phyloP scores from a whole-genome alignment of 352 stramenopile species.

The Pythium scleroteichum region DNA sequence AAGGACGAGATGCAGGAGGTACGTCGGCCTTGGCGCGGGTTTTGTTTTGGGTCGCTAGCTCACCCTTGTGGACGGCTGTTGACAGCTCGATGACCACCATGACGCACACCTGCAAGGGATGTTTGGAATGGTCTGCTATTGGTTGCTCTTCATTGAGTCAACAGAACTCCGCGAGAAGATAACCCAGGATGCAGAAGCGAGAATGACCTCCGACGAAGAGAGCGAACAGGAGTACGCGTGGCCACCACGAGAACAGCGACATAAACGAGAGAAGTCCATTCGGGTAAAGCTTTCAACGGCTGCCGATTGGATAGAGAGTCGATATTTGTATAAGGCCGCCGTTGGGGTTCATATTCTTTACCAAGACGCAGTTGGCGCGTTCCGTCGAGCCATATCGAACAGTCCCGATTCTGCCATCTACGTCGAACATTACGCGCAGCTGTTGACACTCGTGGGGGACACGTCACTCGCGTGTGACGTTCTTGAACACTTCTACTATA shows the following conservation, averaged over 20 bases:
- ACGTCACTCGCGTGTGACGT: slow-evolving; percentile 64
- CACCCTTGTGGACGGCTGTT: background rate
- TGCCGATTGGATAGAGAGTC: slow-evolving; percentile 47
- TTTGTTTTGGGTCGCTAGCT: no score
- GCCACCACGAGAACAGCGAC: background rate
- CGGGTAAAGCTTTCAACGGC: background rate
- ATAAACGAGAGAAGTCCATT: no score
- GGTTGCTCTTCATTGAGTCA: slow-evolving; percentile 81
- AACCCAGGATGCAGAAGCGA: slow-evolving; percentile 27
- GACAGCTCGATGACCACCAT: slow-evolving; percentile 48
- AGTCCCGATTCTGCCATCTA: slow-evolving; percentile 60
- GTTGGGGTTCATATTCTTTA: slow-evolving; percentile 77
- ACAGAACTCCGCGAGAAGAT: slow-evolving; percentile 59
- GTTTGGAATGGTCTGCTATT: slow-evolving; percentile 84
- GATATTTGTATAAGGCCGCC: slow-evolving; percentile 62
- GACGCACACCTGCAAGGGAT: slow-evolving; percentile 63
- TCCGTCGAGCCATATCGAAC: slow-evolving; percentile 62
- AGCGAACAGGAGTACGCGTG: slow-evolving; percentile 5
- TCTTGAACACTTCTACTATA: slow-evolving; percentile 70
- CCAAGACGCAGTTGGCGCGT: slow-evolving; percentile 54
- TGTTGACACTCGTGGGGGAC: slow-evolving; percentile 65
- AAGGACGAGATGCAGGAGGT: slow-evolving; percentile 76
- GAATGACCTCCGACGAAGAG: slow-evolving; percentile 29
- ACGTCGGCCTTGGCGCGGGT: background rate
- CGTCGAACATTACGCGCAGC: slow-evolving; percentile 71